Base-by-base conservation (phyloP, 768 basidiomycete species). In the Lentinus brumalis region DNA sequence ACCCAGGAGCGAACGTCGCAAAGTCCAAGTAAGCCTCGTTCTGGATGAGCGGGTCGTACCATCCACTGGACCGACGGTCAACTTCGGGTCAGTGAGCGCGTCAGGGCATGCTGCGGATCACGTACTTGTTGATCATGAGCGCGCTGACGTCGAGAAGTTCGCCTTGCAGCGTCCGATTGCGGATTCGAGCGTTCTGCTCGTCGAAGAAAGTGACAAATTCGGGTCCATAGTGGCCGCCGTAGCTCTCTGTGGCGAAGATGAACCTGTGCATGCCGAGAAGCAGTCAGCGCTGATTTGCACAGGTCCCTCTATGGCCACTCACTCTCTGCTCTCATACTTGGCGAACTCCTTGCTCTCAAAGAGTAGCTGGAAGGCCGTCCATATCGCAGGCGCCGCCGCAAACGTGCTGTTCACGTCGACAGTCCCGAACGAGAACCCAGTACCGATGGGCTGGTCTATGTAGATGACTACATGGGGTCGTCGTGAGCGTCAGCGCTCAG, bases 201-300 rank as follows among this genome's bases (percentile, higher is more conserved):
- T 86, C 77, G 66, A 89, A 88, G 66, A 80, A 87, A 5, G 83
- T 83, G 32, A 86, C 85, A 61, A 88, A 87, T 52, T 76, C 77
- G 4, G 87, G 86, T 0, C 83, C 86, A 67, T 86, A 88, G 66
- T 88, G 86, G 0, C 86, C 86, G 6, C 87, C 87, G 56, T 86
- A 89, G 53, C 84, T 86, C 68, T 89, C 86, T 5, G 86, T 86
- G 2, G 84, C 79, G 49, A 88, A 78, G 40, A 86, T 81, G 64
- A 88, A 86, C 65, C 86, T 86, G n/a, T 21, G 29, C 11, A 1
- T 8, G n/a, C 30, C 8, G 32, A 12, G 42, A 26, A 47, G 57
- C 15, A 16, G 2, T 12, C 32, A 9, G 31, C 26, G 21, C 30
- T 11, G 7, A 35, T 1, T 7, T 35, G 11, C 6, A 35, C 35